phyloP scores from a whole-genome alignment of 768 basidiomycete species.

The Naganishia randhawae region DNA sequence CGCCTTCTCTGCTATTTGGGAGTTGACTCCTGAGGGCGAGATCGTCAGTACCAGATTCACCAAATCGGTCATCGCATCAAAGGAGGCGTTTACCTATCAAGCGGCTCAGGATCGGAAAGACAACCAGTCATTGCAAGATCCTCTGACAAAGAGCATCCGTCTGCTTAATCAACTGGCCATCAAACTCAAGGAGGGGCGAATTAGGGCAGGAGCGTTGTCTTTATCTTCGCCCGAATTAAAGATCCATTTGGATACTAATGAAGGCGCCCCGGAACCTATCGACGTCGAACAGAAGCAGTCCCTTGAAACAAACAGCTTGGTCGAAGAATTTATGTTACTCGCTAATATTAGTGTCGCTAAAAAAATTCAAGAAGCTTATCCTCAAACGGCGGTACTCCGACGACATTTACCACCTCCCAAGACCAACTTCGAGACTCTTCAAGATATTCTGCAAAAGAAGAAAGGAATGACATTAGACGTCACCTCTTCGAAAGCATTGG shows the following conservation, averaged over 20 bases:
- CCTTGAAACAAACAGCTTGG: slow-evolving; percentile 88
- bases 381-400: slow-evolving; percentile 84
- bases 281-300: slow-evolving; percentile 94
- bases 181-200: slow-evolving; percentile 77
- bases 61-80: slow-evolving; percentile 94
- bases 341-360: slow-evolving; percentile 91
- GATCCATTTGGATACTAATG: slow-evolving; percentile 87
- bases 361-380: slow-evolving; percentile 90
- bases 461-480: slow-evolving; percentile 80
- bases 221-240: slow-evolving; percentile 98
- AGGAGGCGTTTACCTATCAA: slow-evolving; percentile 93
- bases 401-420: slow-evolving; percentile 87
- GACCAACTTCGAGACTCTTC: slow-evolving; percentile 90
- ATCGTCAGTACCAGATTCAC: slow-evolving; percentile 86
- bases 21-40: slow-evolving; percentile 79
- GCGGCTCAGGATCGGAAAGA: slow-evolving; percentile 93
- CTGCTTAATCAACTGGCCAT: slow-evolving; percentile 80
- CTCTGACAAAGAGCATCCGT: slow-evolving; percentile 77
- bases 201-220: slow-evolving; percentile 95
- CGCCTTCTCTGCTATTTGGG: slow-evolving; percentile 95
- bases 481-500: slow-evolving; percentile 83
- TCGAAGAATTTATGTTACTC: slow-evolving; percentile 98
- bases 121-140: slow-evolving; percentile 75
- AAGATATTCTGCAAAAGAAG: slow-evolving; percentile 83
- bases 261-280: slow-evolving; percentile 82